A percentile compares a stretch with the other conserved stretches of the same genome.
phyloP scores from a whole-genome alignment of 306 rosid genomes.

The Adenanthera pavonina region DNA sequence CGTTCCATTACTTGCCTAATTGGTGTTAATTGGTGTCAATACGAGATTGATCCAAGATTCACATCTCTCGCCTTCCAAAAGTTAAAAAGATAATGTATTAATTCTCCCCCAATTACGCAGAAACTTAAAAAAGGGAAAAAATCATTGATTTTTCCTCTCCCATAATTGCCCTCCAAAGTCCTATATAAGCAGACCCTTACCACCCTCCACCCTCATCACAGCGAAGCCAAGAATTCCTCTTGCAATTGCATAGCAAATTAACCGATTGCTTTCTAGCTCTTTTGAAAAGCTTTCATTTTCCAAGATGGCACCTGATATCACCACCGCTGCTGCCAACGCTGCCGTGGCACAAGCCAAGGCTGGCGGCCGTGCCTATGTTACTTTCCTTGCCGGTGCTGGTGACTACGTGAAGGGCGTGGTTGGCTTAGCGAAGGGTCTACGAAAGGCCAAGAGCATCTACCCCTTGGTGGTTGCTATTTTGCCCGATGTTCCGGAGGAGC shows the following conservation, averaged over 20 bases:
- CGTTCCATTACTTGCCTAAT: background rate
- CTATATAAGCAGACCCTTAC: constrained; percentile 49
- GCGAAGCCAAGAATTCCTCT: constrained; percentile 20
- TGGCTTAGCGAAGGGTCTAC: constrained; percentile 81
- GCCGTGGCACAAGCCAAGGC: constrained; percentile 19
- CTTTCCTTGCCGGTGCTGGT: constrained; percentile 80
- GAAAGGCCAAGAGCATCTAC: constrained; percentile 64
- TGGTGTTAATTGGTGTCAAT: background rate
- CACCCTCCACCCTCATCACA: background rate
- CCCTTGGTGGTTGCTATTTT: constrained; percentile 80
- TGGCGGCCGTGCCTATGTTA: constrained; percentile 61
- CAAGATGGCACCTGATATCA: constrained; percentile 65
- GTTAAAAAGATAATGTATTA: background rate
- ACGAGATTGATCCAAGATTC: constrained; percentile 2
- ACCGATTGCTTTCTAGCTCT: background rate
- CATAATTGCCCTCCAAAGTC: constrained; percentile 30
- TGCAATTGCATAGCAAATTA: background rate
- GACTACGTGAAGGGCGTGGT: constrained; percentile 87
- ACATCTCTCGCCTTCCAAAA: background rate
- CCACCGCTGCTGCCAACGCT: constrained; percentile 13
- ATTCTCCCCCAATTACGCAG: background rate
- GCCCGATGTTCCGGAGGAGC: constrained; percentile 83
- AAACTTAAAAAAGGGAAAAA: background rate
- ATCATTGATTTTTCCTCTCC: background rate
- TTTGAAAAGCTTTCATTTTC: background rate